Conservation (phyloP, 177 flowering plant species). For the Vitis hybrid region DNA sequence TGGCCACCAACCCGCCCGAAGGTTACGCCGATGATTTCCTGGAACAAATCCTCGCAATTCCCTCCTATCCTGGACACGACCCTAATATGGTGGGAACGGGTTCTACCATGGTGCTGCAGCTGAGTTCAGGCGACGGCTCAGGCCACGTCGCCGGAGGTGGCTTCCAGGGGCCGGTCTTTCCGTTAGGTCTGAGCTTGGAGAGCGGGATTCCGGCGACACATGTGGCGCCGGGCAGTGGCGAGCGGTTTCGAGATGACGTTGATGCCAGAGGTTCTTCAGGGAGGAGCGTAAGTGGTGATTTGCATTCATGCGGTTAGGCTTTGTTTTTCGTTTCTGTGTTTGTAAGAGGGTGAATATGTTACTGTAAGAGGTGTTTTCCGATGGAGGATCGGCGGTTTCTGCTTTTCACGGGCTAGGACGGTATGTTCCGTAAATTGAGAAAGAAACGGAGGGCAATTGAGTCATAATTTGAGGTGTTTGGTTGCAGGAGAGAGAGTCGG, state of each 20-base stretch:
- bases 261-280: background rate
- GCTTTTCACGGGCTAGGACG: too few species aligned
- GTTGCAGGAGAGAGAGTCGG: slow-evolving; percentile 39
- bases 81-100: slow-evolving; percentile 15
- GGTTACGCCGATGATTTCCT: slow-evolving; percentile 46
- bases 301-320: background rate
- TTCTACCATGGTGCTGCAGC: slow-evolving; percentile 31
- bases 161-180: slow-evolving; percentile 28
- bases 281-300: background rate
- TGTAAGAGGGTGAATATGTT: background rate
- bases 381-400: too few species aligned
- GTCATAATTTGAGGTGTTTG: background rate
- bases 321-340: background rate
- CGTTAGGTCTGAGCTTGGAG: slow-evolving; percentile 35
- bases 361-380: too few species aligned
- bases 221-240: background rate
- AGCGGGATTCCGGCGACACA: slow-evolving; percentile 3
- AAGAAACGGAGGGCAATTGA: too few species aligned
- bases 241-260: background rate
- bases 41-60: slow-evolving; percentile 47
- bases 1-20: slow-evolving; percentile 31
- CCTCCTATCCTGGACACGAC: slow-evolving; percentile 31
- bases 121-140: slow-evolving; percentile 29
- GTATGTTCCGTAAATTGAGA: too few species aligned
- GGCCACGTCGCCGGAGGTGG: slow-evolving; percentile 11